Conservation (phyloP, 1,139 yeast species). For the Lodderomyces pseudojiufengensis region DNA sequence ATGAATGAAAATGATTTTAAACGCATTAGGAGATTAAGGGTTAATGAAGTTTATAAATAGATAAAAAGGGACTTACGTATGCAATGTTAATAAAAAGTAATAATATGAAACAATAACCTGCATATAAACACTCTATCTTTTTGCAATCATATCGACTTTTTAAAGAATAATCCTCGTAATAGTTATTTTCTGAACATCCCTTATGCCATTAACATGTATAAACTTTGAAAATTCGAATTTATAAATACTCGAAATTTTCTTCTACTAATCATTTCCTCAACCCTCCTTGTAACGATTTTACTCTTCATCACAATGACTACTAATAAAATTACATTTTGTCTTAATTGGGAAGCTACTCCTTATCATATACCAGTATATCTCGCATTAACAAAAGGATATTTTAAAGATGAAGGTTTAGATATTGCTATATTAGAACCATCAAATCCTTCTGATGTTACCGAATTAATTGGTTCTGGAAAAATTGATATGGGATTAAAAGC, state of each 20-base stretch:
- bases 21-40: no score
- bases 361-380: slow-evolving; percentile 53
- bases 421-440: slow-evolving; percentile 55
- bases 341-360: slow-evolving; percentile 58
- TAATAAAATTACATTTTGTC: slow-evolving; percentile 48
- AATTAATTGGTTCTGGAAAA: slow-evolving; percentile 54
- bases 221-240: no score
- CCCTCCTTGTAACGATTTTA: no score
- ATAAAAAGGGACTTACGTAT: no score
- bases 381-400: slow-evolving; percentile 50
- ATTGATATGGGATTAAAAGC: slow-evolving; percentile 60
- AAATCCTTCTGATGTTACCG: slow-evolving; percentile 58
- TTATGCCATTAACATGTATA: no score
- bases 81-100: no score
- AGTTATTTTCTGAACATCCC: no score
- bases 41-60: no score
- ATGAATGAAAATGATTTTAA: background rate
- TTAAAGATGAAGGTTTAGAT: slow-evolving; percentile 48
- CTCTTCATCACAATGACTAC: slow-evolving; percentile 18
- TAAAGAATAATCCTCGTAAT: no score
- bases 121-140: background rate
- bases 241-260: no score
- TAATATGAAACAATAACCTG: background rate
- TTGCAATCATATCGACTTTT: no score
- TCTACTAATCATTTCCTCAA: no score